These are phyloP conservation scores for Gyrodon tennesseensis DNA, from an alignment of 1,284 basidiomycete genomes.

Conservation along the genomic window DNA sequence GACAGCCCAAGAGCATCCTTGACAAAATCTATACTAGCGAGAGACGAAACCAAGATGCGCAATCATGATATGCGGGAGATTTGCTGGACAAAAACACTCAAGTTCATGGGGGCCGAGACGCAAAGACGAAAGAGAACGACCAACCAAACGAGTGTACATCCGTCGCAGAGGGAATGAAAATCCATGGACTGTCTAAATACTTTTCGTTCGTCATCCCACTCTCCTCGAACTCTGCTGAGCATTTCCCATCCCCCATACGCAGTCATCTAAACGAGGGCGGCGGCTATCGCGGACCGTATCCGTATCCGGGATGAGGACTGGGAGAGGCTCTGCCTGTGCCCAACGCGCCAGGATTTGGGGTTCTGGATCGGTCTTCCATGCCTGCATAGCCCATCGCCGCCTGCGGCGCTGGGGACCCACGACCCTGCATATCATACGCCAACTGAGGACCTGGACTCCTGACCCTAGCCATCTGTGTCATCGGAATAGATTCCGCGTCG, in stretches of 20 bases:
- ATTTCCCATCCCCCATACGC: background rate
- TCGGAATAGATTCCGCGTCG: constrained; percentile 65
- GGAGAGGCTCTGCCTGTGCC: constrained; percentile 50
- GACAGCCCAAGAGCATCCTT: constrained; percentile 30
- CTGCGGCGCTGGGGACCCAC: constrained; percentile 46
- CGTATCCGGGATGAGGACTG: constrained; percentile 52
- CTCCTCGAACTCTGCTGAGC: constrained; percentile 12
- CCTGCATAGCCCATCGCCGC: constrained; percentile 41
- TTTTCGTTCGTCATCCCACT: constrained; percentile 18
- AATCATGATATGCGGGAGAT: constrained; percentile 16
- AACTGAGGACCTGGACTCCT: constrained; percentile 50
- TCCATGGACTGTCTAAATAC: constrained; percentile 26
- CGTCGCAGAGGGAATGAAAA: constrained; percentile 26
- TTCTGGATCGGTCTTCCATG: constrained; percentile 41
- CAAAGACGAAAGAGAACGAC: constrained; percentile 24
- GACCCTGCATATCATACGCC: constrained; percentile 44
- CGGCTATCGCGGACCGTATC: constrained; percentile 39
- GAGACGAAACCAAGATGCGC: constrained; percentile 32
- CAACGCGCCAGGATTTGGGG: constrained; percentile 40
- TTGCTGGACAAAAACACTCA: constrained; percentile 17
- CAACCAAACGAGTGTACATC: constrained; percentile 39
- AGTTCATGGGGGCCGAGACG: constrained; percentile 14
- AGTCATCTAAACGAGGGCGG: constrained; percentile 2
- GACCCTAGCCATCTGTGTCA: constrained; percentile 66
- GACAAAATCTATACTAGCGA: constrained; percentile 34